These are phyloP conservation scores for Botryosphaeria dothidea DNA, from an alignment of 2,329 filamentous ascomycete species.

Conservation along the genomic window DNA sequence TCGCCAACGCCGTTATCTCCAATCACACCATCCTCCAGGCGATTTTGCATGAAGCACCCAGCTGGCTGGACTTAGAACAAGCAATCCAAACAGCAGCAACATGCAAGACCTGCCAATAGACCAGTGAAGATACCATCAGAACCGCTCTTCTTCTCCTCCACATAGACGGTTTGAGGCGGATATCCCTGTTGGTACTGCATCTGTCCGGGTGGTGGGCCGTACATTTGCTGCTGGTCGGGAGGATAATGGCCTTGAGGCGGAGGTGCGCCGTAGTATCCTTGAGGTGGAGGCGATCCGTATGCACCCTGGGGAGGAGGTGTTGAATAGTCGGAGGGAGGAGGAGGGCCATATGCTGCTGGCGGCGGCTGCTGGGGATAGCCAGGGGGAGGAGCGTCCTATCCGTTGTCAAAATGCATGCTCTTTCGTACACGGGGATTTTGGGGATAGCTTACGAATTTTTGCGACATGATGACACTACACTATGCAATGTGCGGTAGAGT, in stretches of 20 bases:
- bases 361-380: slow-evolving; percentile 11
- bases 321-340: slow-evolving; percentile 7
- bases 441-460: neutral
- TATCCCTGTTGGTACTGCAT: slow-evolving; percentile 16
- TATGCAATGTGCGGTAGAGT: neutral
- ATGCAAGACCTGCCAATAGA: neutral
- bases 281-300: neutral
- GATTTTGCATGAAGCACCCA: no score
- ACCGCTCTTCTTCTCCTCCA: slow-evolving; percentile 12
- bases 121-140: slow-evolving; percentile 2
- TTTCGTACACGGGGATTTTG: neutral
- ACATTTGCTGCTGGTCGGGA: slow-evolving; percentile 3
- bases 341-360: slow-evolving; percentile 5
- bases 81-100: slow-evolving; percentile 11
- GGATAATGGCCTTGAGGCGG: slow-evolving; percentile 10
- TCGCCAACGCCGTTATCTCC: neutral
- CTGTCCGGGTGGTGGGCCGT: neutral
- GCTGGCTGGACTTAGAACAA: neutral
- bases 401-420: neutral
- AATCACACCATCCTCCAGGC: neutral
- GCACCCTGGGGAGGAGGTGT: neutral
- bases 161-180: neutral
- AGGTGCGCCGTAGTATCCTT: neutral
- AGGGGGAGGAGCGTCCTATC: slow-evolving; percentile 8
- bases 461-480: neutral